Evolutionary conservation across 169 alveolate genomes (phyloP).

Genomic region (Plasmodium coatneyi): DNA sequence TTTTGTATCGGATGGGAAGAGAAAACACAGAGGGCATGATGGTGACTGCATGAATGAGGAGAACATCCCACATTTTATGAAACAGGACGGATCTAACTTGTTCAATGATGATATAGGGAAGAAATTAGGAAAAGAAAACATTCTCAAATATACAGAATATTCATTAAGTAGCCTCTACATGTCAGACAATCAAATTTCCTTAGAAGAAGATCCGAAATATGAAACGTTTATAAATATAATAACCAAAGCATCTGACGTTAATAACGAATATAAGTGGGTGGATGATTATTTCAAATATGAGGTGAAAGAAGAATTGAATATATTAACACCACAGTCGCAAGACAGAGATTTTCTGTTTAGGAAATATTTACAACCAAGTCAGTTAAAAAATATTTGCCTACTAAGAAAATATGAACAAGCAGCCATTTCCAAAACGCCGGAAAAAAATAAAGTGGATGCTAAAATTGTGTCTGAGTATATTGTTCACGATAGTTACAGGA

Average conservation of each 20-base stretch:
- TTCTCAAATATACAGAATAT: constrained; percentile 68
- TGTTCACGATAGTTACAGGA: constrained; percentile 40
- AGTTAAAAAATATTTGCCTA: constrained; percentile 41
- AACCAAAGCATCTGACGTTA: constrained; percentile 65
- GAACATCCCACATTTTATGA: neutral
- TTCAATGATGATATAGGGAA: constrained; percentile 20
- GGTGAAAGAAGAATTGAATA: constrained; percentile 42
- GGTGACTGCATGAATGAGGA: neutral
- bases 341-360: constrained; percentile 42
- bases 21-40: neutral
- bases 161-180: constrained; percentile 71
- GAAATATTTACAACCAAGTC: constrained; percentile 64
- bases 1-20: neutral
- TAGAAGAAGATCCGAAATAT: constrained; percentile 54
- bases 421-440: constrained; percentile 52
- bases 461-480: constrained; percentile 55
- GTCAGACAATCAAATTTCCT: constrained; percentile 11
- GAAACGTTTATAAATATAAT: constrained; percentile 53
- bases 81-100: neutral
- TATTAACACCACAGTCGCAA: constrained; percentile 38
- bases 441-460: constrained; percentile 57
- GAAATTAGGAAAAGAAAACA: constrained; percentile 3
- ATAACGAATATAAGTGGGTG: constrained; percentile 61
- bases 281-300: constrained; percentile 54
- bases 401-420: constrained; percentile 57